Evolutionary conservation across 2,329 filamentous ascomycete species (phyloP).

Genomic region (Colletotrichum spaethianum): DNA sequence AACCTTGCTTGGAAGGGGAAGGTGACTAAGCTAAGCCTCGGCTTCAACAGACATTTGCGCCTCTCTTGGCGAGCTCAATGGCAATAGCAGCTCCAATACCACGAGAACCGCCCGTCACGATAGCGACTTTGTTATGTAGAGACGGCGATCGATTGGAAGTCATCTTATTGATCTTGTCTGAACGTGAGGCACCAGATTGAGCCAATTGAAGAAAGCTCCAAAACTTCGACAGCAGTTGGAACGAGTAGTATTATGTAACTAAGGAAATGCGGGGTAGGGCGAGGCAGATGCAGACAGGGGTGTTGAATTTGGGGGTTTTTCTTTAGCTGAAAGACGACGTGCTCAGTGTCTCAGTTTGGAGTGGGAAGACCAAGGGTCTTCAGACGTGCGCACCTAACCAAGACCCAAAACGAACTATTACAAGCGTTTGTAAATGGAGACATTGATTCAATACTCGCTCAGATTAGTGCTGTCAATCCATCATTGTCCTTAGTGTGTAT

Average conservation of each 20-base stretch:
- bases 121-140: conserved; percentile 46
- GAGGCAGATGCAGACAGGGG: not conserved
- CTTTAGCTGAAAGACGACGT: not conserved
- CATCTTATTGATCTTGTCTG: not conserved
- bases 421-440: no score
- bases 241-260: not conserved
- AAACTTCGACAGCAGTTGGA: not conserved
- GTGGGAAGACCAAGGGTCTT: not conserved
- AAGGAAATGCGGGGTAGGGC: not conserved
- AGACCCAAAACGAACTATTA: not conserved
- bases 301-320: not conserved
- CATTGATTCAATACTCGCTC: not conserved
- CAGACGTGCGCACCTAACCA: not conserved
- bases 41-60: conserved; percentile 51
- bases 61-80: conserved; percentile 67
- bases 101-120: conserved; percentile 58
- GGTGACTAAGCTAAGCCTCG: not conserved
- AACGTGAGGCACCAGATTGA: not conserved
- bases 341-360: not conserved
- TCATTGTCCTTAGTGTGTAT: no score
- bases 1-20: not conserved
- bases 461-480: no score
- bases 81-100: conserved; percentile 73
- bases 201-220: no score
- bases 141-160: conserved; percentile 26